Conservation (phyloP, 768 basidiomycete genomes). For the Lentinula guzmanii region DNA sequence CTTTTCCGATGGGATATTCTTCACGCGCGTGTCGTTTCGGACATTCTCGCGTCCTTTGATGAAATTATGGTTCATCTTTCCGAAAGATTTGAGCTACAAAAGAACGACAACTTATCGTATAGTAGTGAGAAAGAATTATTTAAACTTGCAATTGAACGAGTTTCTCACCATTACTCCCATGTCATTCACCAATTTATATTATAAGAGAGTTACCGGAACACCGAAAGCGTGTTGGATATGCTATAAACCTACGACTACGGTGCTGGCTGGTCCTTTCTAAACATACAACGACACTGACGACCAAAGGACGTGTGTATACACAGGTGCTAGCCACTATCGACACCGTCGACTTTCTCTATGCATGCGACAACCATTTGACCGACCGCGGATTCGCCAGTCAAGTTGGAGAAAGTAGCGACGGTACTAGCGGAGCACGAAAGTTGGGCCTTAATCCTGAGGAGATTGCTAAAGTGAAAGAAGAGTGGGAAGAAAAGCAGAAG, state of each 20-base stretch:
- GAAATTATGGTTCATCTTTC: background rate
- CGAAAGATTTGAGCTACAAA: background rate
- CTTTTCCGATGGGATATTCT: background rate
- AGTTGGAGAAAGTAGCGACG: conserved; percentile 31
- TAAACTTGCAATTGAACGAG: background rate
- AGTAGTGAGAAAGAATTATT: background rate
- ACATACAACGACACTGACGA: background rate
- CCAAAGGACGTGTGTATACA: background rate
- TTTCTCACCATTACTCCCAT: conserved; percentile 23
- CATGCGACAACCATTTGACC: conserved; percentile 73
- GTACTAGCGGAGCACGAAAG: conserved; percentile 26
- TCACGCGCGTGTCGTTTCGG: background rate
- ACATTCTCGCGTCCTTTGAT: background rate
- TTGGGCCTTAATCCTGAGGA: conserved; percentile 56
- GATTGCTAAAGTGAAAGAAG: conserved; percentile 69
- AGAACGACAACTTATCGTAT: background rate
- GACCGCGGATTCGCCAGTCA: conserved; percentile 72
- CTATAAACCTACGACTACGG: conserved; percentile 73
- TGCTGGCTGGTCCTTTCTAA: conserved; percentile 20
- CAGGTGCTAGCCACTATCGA: conserved; percentile 66
- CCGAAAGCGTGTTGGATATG: conserved; percentile 75
- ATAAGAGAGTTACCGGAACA: conserved; percentile 82
- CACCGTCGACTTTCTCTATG: conserved; percentile 81
- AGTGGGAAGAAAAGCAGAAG: conserved; percentile 74
- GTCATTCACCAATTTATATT: conserved; percentile 83